These are phyloP conservation scores for Pichia ethanolica DNA, from an alignment of 805 yeast species.

Conservation along the genomic window DNA sequence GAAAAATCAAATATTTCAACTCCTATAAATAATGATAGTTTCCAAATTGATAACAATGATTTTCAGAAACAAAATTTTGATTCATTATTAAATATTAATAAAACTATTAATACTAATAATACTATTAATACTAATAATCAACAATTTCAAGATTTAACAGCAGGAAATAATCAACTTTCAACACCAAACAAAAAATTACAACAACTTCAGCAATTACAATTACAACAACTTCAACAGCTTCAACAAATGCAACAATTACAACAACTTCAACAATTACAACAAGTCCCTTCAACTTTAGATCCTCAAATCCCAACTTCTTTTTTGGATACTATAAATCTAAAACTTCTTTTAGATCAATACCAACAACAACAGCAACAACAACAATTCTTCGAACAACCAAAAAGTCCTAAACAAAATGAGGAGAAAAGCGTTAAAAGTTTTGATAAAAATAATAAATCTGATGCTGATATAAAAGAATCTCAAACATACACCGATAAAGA, in stretches of 20 bases:
- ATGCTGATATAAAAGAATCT: neutral
- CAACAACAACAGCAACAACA: neutral
- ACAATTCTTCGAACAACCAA: neutral
- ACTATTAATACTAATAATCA: no score
- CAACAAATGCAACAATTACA: conserved; percentile 10
- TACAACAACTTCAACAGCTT: conserved; percentile 14
- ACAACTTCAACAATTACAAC: neutral
- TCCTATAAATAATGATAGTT: neutral
- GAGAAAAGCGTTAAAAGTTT: no score
- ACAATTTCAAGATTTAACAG: no score
- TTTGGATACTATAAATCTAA: neutral
- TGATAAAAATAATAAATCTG: no score
- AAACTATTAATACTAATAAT: no score
- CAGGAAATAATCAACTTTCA: no score
- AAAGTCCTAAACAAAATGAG: neutral
- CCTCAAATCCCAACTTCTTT: neutral
- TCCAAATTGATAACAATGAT: no score
- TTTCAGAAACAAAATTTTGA: neutral
- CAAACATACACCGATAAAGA: neutral
- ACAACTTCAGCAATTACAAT: conserved; percentile 5
- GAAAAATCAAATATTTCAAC: neutral
- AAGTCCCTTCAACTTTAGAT: no score
- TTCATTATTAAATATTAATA: neutral
- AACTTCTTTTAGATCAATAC: neutral
- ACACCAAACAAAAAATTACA: neutral